Conservation (phyloP, 2,329 filamentous ascomycete species). For the Aspergillus sp. region DNA sequence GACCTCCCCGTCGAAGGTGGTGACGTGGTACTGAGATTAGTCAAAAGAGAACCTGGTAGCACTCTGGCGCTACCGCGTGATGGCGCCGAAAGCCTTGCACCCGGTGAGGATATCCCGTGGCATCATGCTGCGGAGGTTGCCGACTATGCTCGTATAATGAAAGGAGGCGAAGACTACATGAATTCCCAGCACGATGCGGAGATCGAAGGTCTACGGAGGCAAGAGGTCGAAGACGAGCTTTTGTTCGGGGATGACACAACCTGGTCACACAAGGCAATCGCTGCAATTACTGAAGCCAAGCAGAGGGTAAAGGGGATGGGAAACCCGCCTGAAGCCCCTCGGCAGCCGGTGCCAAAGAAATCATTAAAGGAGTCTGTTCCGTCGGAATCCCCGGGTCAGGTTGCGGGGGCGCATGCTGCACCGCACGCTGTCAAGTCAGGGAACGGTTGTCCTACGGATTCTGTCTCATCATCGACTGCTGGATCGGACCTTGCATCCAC, state of each 20-base stretch:
- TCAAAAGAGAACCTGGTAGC: conserved; percentile 69
- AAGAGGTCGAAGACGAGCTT: conserved; percentile 81
- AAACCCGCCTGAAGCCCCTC: conserved; percentile 48
- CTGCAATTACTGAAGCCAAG: conserved; percentile 62
- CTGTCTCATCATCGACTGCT: conserved; percentile 8
- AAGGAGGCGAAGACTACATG: conserved; percentile 86
- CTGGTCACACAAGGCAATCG: conserved; percentile 79
- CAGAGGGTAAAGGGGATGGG: conserved; percentile 63
- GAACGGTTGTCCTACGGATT: conserved; percentile 25
- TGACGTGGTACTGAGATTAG: conserved; percentile 80
- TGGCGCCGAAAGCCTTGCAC: conserved; percentile 58
- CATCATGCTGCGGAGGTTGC: conserved; percentile 87
- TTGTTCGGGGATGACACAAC: conserved; percentile 89
- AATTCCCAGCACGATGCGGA: conserved; percentile 68
- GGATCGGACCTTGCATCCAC: conserved; percentile 5
- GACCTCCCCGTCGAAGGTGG: conserved; percentile 70
- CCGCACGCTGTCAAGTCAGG: conserved; percentile 40
- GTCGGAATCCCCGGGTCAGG: conserved; percentile 39
- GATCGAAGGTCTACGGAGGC: conserved; percentile 60
- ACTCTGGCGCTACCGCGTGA: conserved; percentile 83
- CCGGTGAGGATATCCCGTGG: conserved; percentile 78
- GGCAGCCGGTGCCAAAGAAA: conserved; percentile 43
- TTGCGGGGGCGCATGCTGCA: conserved; percentile 43
- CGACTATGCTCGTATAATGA: conserved; percentile 94
- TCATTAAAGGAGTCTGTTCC: conserved; percentile 41